phyloP scores from a whole-genome alignment of 495 filamentous ascomycete genomes.

The Penicillium canariense region DNA sequence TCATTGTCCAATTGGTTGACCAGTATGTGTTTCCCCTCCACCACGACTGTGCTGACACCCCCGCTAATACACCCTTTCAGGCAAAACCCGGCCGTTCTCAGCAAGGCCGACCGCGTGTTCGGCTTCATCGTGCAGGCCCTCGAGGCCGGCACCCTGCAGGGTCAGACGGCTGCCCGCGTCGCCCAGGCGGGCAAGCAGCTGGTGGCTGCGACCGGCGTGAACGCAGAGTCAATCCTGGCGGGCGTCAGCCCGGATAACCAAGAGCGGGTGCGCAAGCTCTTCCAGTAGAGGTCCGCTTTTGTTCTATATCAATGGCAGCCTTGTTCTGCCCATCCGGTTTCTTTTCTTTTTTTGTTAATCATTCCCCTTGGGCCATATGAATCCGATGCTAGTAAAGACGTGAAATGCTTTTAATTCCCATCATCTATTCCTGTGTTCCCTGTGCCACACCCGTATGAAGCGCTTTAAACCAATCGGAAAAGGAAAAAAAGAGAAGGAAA shows the following conservation, averaged over 20 bases:
- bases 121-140: conserved; percentile 80
- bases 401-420: conserved; percentile 25
- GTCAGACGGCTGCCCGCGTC: conserved; percentile 70
- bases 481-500: no score
- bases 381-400: conserved; percentile 27
- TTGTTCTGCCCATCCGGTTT: conserved; percentile 9
- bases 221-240: conserved; percentile 66
- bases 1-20: conserved; percentile 86
- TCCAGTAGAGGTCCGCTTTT: conserved; percentile 47
- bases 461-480: no score
- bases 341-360: conserved; percentile 18
- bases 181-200: conserved; percentile 71
- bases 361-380: conserved; percentile 26
- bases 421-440: conserved; percentile 2
- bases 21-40: conserved; percentile 63
- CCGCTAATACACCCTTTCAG: conserved; percentile 43
- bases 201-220: conserved; percentile 63
- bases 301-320: conserved; percentile 25
- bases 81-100: conserved; percentile 79
- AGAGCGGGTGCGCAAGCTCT: conserved; percentile 68
- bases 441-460: conserved; percentile 6
- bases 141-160: conserved; percentile 85
- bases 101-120: conserved; percentile 75
- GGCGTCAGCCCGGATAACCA: conserved; percentile 73
- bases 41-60: background rate